Conservation (phyloP, 2,329 filamentous ascomycete genomes). For the Claviceps arundinis region DNA sequence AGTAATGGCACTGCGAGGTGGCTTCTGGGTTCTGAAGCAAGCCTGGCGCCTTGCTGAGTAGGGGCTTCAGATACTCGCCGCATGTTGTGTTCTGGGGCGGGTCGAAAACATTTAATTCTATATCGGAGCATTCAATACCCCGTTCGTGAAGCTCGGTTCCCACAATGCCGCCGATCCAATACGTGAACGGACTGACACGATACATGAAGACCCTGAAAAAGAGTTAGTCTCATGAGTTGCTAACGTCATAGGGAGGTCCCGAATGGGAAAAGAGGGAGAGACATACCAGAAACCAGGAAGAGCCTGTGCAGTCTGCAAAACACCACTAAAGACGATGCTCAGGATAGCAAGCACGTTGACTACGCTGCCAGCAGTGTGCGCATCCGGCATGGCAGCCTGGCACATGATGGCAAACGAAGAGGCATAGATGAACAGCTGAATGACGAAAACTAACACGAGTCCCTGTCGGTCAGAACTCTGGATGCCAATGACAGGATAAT, state of each 20-base stretch:
- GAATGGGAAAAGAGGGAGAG: not conserved
- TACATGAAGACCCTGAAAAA: conserved; percentile 52
- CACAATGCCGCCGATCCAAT: conserved; percentile 55
- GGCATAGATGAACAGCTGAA: conserved; percentile 57
- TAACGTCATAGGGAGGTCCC: not conserved
- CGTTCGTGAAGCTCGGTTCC: conserved; percentile 49
- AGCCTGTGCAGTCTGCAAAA: conserved; percentile 42
- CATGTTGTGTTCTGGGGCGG: conserved; percentile 52
- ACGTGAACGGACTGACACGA: conserved; percentile 52
- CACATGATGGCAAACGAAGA: conserved; percentile 58
- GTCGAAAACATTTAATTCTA: conserved; percentile 51
- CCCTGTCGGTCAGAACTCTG: conserved; percentile 43
- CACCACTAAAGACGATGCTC: conserved; percentile 48
- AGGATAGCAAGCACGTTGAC: conserved; percentile 47
- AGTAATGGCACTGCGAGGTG: conserved; percentile 50
- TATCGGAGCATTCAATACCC: conserved; percentile 33
- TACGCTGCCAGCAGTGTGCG: conserved; percentile 52
- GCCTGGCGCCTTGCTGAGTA: conserved; percentile 36
- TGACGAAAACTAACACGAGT: conserved; percentile 50
- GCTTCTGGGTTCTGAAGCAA: conserved; percentile 49
- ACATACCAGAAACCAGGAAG: conserved; percentile 51
- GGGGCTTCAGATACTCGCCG: conserved; percentile 45
- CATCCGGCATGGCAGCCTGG: conserved; percentile 55
- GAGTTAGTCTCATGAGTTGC: not conserved
- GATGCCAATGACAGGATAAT: conserved; percentile 47